Percentiles rank a stretch among this genome's conserved stretches.
Conservation (phyloP, 768 basidiomycete genomes). For the Boletales sp. region DNA sequence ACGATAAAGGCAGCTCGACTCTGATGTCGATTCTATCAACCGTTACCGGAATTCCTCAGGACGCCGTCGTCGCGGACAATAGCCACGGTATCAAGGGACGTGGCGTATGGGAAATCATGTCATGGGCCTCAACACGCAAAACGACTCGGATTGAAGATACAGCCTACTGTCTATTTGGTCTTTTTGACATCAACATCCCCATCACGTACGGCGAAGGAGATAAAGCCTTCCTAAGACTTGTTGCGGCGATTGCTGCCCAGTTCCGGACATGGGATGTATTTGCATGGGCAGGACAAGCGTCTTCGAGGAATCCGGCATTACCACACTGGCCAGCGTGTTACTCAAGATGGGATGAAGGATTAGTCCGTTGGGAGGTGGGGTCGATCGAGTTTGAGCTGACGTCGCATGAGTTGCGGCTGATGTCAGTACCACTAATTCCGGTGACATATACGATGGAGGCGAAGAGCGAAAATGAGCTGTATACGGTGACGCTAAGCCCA, state of each 20-base stretch:
- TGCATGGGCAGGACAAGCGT: slow-evolving; percentile 22
- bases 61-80: slow-evolving; percentile 16
- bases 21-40: slow-evolving; percentile 10
- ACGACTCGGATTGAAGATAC: slow-evolving; percentile 28
- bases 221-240: slow-evolving; percentile 25
- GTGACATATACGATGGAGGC: slow-evolving; percentile 7
- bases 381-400: slow-evolving; percentile 14
- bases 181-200: slow-evolving; percentile 21
- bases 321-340: slow-evolving; percentile 23
- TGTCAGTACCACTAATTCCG: slow-evolving; percentile 21
- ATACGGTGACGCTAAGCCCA: slow-evolving; percentile 12
- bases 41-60: slow-evolving; percentile 19
- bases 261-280: slow-evolving; percentile 22
- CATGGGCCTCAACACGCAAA: slow-evolving; percentile 28
- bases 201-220: slow-evolving; percentile 31
- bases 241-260: slow-evolving; percentile 15
- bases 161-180: slow-evolving; percentile 27
- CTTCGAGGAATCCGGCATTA: slow-evolving; percentile 14
- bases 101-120: slow-evolving; percentile 24
- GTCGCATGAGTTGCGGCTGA: slow-evolving; percentile 12
- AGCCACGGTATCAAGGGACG: slow-evolving; percentile 13
- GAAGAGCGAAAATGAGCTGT: background rate
- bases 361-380: slow-evolving; percentile 6
- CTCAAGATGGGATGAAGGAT: slow-evolving; percentile 12
- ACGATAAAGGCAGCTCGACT: slow-evolving; percentile 13